phyloP scores from a whole-genome alignment of 2,329 filamentous ascomycete species.

The Trichoderma simmonsii region DNA sequence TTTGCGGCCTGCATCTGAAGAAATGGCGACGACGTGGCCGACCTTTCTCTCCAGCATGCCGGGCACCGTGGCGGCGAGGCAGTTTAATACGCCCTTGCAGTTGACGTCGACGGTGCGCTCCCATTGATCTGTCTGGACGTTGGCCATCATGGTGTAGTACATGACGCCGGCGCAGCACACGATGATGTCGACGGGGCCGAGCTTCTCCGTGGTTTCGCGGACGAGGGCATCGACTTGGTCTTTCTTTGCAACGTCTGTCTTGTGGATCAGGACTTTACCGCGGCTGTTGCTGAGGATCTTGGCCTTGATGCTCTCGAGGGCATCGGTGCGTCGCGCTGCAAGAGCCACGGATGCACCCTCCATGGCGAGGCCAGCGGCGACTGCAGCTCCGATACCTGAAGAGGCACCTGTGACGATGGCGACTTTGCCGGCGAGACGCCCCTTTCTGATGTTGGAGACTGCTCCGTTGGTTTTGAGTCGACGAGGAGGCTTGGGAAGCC shows the following conservation, averaged over 20 bases:
- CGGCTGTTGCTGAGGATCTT: constrained; percentile 51
- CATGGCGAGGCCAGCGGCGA: constrained; percentile 63
- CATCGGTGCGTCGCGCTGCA: constrained; percentile 67
- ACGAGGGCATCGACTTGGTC: constrained; percentile 66
- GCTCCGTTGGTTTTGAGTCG: constrained; percentile 37
- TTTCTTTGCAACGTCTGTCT: constrained; percentile 70
- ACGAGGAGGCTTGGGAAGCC: constrained; percentile 63
- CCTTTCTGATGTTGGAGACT: constrained; percentile 33
- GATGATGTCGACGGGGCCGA: constrained; percentile 75
- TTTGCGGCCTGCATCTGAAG: constrained; percentile 77
- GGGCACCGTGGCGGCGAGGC: constrained; percentile 66
- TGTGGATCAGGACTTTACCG: constrained; percentile 65
- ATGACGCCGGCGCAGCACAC: constrained; percentile 79
- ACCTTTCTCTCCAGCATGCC: constrained; percentile 65
- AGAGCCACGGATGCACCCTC: constrained; percentile 72
- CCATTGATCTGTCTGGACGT: constrained; percentile 71
- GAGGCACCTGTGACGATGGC: constrained; percentile 77
- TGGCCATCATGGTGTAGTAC: constrained; percentile 88
- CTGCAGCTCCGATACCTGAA: constrained; percentile 74
- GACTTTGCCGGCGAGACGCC: constrained; percentile 64
- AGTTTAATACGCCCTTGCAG: constrained; percentile 78
- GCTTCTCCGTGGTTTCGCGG: constrained; percentile 52
- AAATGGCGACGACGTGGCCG: constrained; percentile 77
- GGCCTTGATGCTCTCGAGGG: constrained; percentile 64
- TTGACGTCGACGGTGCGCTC: constrained; percentile 81